Conservation (phyloP, 805 yeast genomes). For the Candida takata region DNA sequence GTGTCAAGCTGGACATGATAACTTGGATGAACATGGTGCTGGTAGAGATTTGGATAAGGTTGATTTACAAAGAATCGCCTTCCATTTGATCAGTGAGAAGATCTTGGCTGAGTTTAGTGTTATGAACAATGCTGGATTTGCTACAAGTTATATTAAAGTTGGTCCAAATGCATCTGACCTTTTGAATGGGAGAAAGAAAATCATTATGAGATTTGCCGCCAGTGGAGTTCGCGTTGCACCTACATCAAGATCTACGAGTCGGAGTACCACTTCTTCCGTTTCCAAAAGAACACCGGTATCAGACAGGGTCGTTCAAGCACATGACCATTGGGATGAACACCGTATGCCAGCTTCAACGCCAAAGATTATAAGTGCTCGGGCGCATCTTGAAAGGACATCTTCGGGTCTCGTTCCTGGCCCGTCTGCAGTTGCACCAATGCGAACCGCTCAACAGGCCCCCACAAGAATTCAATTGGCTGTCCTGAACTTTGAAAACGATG, state of each 20-base stretch:
- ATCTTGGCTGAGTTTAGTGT: constrained; percentile 65
- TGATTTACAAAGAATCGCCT: constrained; percentile 76
- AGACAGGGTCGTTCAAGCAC: constrained; percentile 1
- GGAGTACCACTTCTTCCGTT: background rate
- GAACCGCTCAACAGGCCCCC: constrained; percentile 8
- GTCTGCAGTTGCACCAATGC: constrained; percentile 7
- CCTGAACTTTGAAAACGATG: constrained; percentile 14
- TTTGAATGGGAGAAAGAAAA: constrained; percentile 34
- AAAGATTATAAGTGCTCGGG: constrained; percentile 18
- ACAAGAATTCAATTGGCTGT: constrained; percentile 19
- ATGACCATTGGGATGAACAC: constrained; percentile 12
- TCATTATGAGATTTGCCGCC: constrained; percentile 44
- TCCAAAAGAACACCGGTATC: constrained; percentile 1
- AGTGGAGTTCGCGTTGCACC: constrained; percentile 5
- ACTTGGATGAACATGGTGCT: constrained; percentile 55
- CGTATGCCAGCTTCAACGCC: constrained; percentile 20
- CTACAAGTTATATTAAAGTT: constrained; percentile 61
- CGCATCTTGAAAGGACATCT: constrained; percentile 19
- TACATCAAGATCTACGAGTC: background rate
- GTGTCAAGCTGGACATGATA: constrained; percentile 54
- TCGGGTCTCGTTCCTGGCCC: constrained; percentile 9
- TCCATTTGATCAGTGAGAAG: constrained; percentile 61
- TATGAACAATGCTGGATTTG: constrained; percentile 72
- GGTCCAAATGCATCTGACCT: constrained; percentile 53
- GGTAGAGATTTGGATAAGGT: constrained; percentile 61